Conservation (phyloP, 1,284 basidiomycete genomes). For the Puccinia coronata region DNA sequence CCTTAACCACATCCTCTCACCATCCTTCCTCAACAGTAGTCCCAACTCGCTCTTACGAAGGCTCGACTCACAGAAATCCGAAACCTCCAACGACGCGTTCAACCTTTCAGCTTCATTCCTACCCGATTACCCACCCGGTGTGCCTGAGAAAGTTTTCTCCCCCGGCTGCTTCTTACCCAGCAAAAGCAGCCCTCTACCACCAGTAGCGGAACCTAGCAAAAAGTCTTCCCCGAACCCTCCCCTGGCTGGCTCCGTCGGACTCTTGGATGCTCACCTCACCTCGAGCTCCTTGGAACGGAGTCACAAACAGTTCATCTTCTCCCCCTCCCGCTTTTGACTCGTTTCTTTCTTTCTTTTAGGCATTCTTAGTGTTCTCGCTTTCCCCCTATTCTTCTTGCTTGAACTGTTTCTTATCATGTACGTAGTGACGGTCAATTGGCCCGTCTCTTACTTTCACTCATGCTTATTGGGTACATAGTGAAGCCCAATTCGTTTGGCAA, state of each 20-base stretch:
- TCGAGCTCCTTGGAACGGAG: neutral
- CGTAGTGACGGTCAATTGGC: too few relatives aligned
- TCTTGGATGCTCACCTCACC: slow-evolving; percentile 23
- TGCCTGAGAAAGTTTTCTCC: slow-evolving; percentile 34
- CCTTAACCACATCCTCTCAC: slow-evolving; percentile 31
- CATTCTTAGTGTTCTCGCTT: too few relatives aligned
- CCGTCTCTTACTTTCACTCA: too few relatives aligned
- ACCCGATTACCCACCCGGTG: neutral
- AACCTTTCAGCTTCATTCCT: slow-evolving; percentile 16
- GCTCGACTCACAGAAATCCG: slow-evolving; percentile 13
- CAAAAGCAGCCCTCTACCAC: neutral
- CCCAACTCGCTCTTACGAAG: slow-evolving; percentile 38
- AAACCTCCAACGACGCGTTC: neutral
- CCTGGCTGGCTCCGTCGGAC: neutral
- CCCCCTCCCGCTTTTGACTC: neutral
- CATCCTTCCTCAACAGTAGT: slow-evolving; percentile 45
- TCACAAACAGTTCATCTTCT: slow-evolving; percentile 21
- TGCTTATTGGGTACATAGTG: too few relatives aligned
- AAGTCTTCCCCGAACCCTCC: neutral
- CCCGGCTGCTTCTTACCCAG: neutral
- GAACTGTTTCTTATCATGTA: too few relatives aligned
- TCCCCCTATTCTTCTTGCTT: too few relatives aligned
- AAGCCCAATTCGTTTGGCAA: too few relatives aligned
- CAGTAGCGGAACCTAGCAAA: slow-evolving; percentile 28
- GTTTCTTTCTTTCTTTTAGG: too few relatives aligned